A percentile compares a stretch with the other conserved stretches of the same genome.
These are phyloP conservation scores for Botrytis sinoallii DNA, from an alignment of 2,329 filamentous ascomycete genomes.

Conservation along the genomic window DNA sequence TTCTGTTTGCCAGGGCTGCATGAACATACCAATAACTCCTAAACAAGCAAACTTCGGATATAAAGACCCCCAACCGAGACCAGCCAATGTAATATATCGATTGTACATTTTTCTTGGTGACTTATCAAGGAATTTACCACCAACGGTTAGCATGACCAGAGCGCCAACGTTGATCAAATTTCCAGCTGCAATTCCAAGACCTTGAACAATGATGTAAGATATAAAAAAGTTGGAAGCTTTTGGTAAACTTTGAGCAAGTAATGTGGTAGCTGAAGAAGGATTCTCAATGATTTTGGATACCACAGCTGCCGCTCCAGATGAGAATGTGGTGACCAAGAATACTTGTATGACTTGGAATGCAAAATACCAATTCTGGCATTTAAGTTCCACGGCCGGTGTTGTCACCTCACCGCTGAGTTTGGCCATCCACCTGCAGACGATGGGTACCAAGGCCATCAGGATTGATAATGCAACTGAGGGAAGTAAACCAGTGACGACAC, in stretches of 20 bases:
- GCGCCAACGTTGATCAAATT: conserved; percentile 71
- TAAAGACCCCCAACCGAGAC: conserved; percentile 78
- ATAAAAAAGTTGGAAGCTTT: conserved; percentile 91
- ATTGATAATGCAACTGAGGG: conserved; percentile 75
- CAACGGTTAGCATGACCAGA: conserved; percentile 67
- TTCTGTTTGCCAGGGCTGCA: not conserved
- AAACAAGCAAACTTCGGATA: conserved; percentile 80
- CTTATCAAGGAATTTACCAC: conserved; percentile 71
- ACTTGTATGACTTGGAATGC: conserved; percentile 87
- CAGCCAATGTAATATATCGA: conserved; percentile 71
- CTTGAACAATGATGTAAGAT: conserved; percentile 90
- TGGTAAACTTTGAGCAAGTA: conserved; percentile 74
- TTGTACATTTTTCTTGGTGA: conserved; percentile 78
- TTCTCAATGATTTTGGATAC: conserved; percentile 60
- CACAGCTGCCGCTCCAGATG: conserved; percentile 74
- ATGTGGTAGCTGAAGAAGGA: conserved; percentile 56
- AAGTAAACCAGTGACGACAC: conserved; percentile 79
- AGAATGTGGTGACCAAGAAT: conserved; percentile 81
- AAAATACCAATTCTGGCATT: conserved; percentile 88
- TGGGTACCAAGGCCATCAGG: conserved; percentile 80
- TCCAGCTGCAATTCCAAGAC: conserved; percentile 71
- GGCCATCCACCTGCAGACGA: conserved; percentile 76
- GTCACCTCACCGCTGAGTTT: conserved; percentile 78
- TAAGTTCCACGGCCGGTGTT: conserved; percentile 74
- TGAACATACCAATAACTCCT: conserved; percentile 64